These are phyloP conservation scores for Sarocladium kiliense DNA, from an alignment of 2,329 filamentous ascomycete species.

Conservation along the genomic window DNA sequence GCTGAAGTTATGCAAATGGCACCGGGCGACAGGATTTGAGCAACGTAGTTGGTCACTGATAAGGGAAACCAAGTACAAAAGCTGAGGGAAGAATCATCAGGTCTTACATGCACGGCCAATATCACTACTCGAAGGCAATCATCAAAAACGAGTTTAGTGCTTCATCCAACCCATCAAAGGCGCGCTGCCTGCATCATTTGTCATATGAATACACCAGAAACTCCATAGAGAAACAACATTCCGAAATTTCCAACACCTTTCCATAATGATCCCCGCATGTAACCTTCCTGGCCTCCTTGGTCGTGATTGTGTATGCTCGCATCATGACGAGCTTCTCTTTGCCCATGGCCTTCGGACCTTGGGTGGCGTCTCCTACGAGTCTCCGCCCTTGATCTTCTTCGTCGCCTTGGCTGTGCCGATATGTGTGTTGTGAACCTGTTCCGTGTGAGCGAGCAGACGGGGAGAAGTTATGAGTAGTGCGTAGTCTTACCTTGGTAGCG, in stretches of 20 bases:
- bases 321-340: background rate
- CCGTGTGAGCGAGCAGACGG: conserved; percentile 10
- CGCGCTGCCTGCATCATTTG: conserved; percentile 8
- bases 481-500: conserved; percentile 71
- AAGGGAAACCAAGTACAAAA: too few relatives aligned
- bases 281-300: background rate
- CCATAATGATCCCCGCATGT: background rate
- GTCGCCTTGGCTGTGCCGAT: conserved; percentile 83
- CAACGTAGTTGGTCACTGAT: too few relatives aligned
- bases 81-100: too few relatives aligned
- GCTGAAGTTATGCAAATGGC: too few relatives aligned
- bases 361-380: conserved; percentile 21
- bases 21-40: too few relatives aligned
- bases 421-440: conserved; percentile 77
- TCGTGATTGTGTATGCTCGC: background rate
- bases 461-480: background rate
- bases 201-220: conserved; percentile 6
- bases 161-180: conserved; percentile 5
- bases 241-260: conserved; percentile 7
- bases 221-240: background rate
- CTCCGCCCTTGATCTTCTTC: conserved; percentile 48
- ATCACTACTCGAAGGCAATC: conserved; percentile 1
- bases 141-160: background rate
- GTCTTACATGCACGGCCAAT: background rate
- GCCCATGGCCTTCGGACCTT: background rate